Base-by-base conservation (phyloP, 1,284 basidiomycete genomes). In the Ceratobasidium sp. region DNA sequence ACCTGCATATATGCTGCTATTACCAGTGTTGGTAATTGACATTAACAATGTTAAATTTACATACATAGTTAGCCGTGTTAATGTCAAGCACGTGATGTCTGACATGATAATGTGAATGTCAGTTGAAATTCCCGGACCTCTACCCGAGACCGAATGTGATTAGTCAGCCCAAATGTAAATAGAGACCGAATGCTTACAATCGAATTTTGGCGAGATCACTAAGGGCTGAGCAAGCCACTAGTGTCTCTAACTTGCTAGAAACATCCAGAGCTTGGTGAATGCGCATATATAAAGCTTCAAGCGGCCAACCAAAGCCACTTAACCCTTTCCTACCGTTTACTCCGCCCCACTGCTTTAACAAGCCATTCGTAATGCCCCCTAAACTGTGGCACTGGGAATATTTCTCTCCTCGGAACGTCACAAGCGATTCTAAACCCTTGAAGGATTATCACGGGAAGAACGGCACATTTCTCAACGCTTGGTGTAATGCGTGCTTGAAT, bases 351-450 rank as follows among this genome's bases (percentile, higher is more conserved):
- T 39, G 36, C 46, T 9, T 50, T 21, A 50, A 9, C 21, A 2
- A 3, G 9, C 23, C 53, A 30, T 36, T 57, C 18, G 9, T 5
- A 8, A 57, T 57, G 53, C 53, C 53, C 2, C 53, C 53, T 16
- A 57, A 57, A n/a, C 53, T 57, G 9, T 57, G 53, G 53, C 53
- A 57, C 53, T 57, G 53, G 53, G 32, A 57, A 1, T 57, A 57
- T 26, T 57, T 57, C 28, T 3, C 18, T 10, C 12, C 53, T 57
- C 53, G 28, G 32, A 21, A 16, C 9, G 6, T n/a, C 6, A 18
- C 46, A 21, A 18, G 9, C 46, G 21, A 23, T n/a, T 21, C 46
- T 32, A 36, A 32, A 26, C n/a, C 14, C 30, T 9, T n/a, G n/a
- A 57, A 57, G n/a, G 53, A 32, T 30, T 57, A 57, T 26, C 53